Base-by-base conservation (phyloP, 1,284 basidiomycete species). In the Ganoderma lucidum region DNA sequence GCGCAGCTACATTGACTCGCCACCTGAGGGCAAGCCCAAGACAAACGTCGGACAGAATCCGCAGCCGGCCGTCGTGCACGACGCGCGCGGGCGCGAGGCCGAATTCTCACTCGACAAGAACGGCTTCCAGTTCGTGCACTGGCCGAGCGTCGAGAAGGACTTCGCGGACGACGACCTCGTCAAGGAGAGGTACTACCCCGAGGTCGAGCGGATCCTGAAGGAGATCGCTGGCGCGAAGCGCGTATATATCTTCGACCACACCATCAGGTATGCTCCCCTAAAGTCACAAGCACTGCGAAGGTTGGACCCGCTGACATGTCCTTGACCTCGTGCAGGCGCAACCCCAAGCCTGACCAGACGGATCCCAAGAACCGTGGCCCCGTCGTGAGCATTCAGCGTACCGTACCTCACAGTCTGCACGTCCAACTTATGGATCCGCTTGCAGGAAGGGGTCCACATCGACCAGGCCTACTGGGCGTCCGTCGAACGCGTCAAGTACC, bases 391-490 rank as follows among this genome's bases (percentile, higher is more conserved):
- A 63, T 10, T 9, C 4, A 12, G 14, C n/a, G 3, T n/a, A 10
- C 0, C 42, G 6, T n/a, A 1, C 1, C 61, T 62, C 3, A 23
- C 23, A 62, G 0, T 19, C 10, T 12, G 23, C 6, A 8, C 12
- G 28, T 15, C 55, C n/a, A 17, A 12, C 58, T 15, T 0, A 19
- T 3, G 6, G 55, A 35, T 48, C 45, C n/a, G 19, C 19, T 8
- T 48, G 45, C 65, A 79, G 79, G 74, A 75, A 62, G 75, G 74
- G 48, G 85, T 85, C 0, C 89, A 90, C 74, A 84, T 89, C 66
- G 90, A 91, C 76, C 89, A 91, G 77, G 88, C 89, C 0, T 82
- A 81, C 51, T 73, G 79, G 12, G 83, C 88, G 3, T 80, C 86
- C 15, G 78, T 84, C 30, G 81, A 80, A 2, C 86, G 88, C 28